Evolutionary conservation across 257 asterid genomes (phyloP).

Genomic region (Handroanthus guayacan): DNA sequence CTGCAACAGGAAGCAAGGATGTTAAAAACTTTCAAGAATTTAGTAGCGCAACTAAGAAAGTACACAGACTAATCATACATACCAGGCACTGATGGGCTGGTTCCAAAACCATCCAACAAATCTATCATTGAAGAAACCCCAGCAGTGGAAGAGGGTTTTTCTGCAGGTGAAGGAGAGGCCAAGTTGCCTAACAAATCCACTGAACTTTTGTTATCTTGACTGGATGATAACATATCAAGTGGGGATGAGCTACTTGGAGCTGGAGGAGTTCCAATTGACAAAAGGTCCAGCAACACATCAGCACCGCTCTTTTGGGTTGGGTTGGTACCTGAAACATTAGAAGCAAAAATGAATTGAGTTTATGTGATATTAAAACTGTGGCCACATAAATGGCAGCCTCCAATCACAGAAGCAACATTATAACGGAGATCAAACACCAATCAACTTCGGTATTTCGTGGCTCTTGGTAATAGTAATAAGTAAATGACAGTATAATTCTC

Average conservation of each 20-base stretch:
- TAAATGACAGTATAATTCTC: background rate
- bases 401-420: constrained; percentile 11
- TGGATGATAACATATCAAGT: constrained; percentile 54
- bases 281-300: constrained; percentile 78
- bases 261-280: constrained; percentile 82
- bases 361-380: background rate
- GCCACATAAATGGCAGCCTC: constrained; percentile 2
- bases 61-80: constrained; percentile 21
- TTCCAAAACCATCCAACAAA: constrained; percentile 70
- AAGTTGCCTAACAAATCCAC: constrained; percentile 54
- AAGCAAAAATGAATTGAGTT: constrained; percentile 9
- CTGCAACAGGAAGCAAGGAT: constrained; percentile 50
- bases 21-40: constrained; percentile 24
- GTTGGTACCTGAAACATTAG: constrained; percentile 54
- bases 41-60: constrained; percentile 6
- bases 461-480: background rate
- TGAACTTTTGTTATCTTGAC: constrained; percentile 53
- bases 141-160: constrained; percentile 45
- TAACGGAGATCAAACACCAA: background rate
- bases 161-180: constrained; percentile 56
- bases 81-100: constrained; percentile 63
- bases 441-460: background rate
- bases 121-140: constrained; percentile 77
- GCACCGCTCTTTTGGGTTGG: constrained; percentile 60
- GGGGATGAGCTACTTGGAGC: constrained; percentile 56